These are phyloP conservation scores for Draba incana DNA, from an alignment of 345 rosid genomes.

Conservation along the genomic window DNA sequence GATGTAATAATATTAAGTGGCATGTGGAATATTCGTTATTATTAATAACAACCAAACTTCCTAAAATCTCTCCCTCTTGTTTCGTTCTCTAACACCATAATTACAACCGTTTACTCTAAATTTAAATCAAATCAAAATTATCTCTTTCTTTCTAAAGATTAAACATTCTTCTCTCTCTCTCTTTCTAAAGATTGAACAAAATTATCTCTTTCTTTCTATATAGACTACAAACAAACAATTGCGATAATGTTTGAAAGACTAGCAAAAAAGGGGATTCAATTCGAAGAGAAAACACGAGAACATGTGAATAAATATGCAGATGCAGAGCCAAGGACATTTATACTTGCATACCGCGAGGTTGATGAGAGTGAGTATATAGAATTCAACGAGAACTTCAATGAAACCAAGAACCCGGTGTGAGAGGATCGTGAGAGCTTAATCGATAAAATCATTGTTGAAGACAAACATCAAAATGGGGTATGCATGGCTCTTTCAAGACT, in stretches of 20 bases:
- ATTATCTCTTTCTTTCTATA: no score
- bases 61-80: no score
- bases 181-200: no score
- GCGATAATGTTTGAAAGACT: slow-evolving; percentile 94
- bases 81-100: no score
- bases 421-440: slow-evolving; percentile 71
- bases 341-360: slow-evolving; percentile 89
- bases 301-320: slow-evolving; percentile 85
- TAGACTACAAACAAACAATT: no score
- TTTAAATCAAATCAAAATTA: no score
- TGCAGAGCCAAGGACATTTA: slow-evolving; percentile 90
- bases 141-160: no score
- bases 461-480: slow-evolving; percentile 97
- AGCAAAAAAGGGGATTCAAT: slow-evolving; percentile 56
- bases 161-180: no score
- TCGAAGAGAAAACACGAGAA: slow-evolving; percentile 65
- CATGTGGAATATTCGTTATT: no score
- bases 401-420: slow-evolving; percentile 66
- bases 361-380: slow-evolving; percentile 67
- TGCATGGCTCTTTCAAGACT: slow-evolving; percentile 28
- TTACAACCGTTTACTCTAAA: no score
- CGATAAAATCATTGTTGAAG: slow-evolving; percentile 84
- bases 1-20: no score
- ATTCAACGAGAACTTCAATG: slow-evolving; percentile 65
- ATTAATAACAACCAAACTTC: no score